Base-by-base conservation (phyloP, 306 rosid species). In the Trifolium repens region DNA sequence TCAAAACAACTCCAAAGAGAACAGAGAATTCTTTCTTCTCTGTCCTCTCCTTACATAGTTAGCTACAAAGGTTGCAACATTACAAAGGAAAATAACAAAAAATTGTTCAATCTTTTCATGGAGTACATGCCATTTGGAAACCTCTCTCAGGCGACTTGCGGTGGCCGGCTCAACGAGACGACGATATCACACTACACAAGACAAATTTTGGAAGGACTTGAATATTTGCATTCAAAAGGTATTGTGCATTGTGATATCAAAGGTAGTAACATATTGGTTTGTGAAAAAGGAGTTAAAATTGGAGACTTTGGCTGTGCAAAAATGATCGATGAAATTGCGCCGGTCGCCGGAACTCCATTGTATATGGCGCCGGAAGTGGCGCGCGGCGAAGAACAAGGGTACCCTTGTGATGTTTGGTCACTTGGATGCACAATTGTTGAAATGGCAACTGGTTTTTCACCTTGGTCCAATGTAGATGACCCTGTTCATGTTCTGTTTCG, bases 191-290 rank as follows among this genome's bases (percentile, higher is more conserved):
- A 46, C 14, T 96, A 87, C 78, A 80, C 90, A 0, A 42, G 72
- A 55, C 82, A 85, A 15, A 72, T 96, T 58, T 57, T 84, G 3
- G 67, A 68, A 37, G 98, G 99, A 49, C 55, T 96, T 0, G 88
- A 85, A 32, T 88, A 88, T 71, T 78, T 96, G 80, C 99, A 96
- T 73, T 62, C 85, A 34, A 71, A 76, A 19, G 93, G 92, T 16
- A 68, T 96, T 54, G 96, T 90, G 79, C 99, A 96, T 96, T 92
- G 99, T 59, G 99, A 96, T 80, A 85, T 96, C 39, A 96, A 96
- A 74, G 93, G 96, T 35, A 77, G 84, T 59, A 96, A 96, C 80
- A 84, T 96, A 71, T 87, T 96, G 81, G 73, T 88, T 7, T 78
- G 88, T 6, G 78, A 81, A 61, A 73, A 80, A 1, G 96, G 96